A percentile compares a stretch with the other conserved stretches of the same genome.
phyloP scores from a whole-genome alignment of 176 grass and related monocot genomes.

The Tillandsia leiboldiana region DNA sequence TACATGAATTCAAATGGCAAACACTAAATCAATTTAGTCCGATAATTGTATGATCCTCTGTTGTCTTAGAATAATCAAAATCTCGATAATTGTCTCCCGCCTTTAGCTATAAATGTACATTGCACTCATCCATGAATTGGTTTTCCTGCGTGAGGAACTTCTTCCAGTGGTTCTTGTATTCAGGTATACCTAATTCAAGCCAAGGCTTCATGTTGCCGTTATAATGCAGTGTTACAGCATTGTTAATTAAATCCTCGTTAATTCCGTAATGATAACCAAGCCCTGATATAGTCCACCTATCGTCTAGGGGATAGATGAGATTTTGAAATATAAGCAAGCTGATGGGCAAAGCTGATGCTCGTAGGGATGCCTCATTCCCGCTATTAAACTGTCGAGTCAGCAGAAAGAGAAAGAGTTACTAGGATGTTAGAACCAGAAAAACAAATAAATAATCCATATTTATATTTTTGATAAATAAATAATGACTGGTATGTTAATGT shows the following conservation, averaged over 20 bases:
- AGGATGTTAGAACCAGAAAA: background rate
- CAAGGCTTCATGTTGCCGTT: conserved; percentile 97
- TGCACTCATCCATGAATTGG: conserved; percentile 76
- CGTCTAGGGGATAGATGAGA: conserved; percentile 18
- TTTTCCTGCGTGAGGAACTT: conserved; percentile 52
- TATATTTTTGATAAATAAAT: background rate
- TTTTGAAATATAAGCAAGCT: conserved; percentile 16
- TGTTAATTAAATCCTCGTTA: conserved; percentile 21
- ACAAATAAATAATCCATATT: background rate
- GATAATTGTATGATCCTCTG: background rate
- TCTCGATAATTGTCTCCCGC: background rate
- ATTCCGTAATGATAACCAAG: conserved; percentile 81
- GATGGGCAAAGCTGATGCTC: background rate
- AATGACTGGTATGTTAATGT: background rate
- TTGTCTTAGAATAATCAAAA: background rate
- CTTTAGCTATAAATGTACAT: conserved; percentile 40
- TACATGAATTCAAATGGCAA: background rate
- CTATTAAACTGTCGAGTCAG: background rate
- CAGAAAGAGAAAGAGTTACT: conserved; percentile 1
- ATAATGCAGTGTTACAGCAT: conserved; percentile 53
- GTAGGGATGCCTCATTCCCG: background rate
- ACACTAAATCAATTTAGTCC: background rate
- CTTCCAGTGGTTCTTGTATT: conserved; percentile 75
- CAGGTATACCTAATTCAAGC: conserved; percentile 78
- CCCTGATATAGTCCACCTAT: conserved; percentile 21